These are phyloP conservation scores for Talaromyces sp. DNA, from an alignment of 2,329 filamentous ascomycete genomes.

Conservation along the genomic window DNA sequence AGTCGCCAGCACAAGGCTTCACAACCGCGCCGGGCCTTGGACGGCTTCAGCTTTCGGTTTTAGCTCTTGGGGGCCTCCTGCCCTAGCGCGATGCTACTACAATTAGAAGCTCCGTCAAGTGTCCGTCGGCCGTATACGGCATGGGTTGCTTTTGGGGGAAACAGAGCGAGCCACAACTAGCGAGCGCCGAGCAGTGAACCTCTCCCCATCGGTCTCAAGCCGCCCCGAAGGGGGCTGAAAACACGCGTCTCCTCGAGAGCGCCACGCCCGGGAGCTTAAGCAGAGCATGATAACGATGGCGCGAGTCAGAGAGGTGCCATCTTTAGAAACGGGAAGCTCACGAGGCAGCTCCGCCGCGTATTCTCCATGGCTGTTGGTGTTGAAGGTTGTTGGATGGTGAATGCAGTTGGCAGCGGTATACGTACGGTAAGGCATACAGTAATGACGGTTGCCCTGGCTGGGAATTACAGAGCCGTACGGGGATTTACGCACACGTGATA, in stretches of 20 bases:
- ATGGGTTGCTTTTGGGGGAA: neutral
- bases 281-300: neutral
- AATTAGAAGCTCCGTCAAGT: neutral
- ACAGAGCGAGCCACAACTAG: neutral
- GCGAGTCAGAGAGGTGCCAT: neutral
- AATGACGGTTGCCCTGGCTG: neutral
- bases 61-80: neutral
- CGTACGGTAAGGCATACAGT: neutral
- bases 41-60: neutral
- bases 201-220: neutral
- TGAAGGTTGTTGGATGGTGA: neutral
- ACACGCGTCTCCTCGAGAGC: neutral
- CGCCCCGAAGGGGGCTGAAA: slow-evolving; percentile 2
- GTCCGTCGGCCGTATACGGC: neutral
- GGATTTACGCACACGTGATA: neutral
- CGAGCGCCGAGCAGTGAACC: neutral
- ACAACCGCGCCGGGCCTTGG: neutral
- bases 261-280: neutral
- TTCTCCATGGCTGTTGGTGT: neutral
- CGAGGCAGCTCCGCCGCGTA: neutral
- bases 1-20: neutral
- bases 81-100: neutral
- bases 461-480: neutral
- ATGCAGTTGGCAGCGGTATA: neutral
- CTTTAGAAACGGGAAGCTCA: neutral